A percentile compares a stretch with the other conserved stretches of the same genome.
Conservation (phyloP, 345 rosid genomes). For the Eucalyptus urophylla region DNA sequence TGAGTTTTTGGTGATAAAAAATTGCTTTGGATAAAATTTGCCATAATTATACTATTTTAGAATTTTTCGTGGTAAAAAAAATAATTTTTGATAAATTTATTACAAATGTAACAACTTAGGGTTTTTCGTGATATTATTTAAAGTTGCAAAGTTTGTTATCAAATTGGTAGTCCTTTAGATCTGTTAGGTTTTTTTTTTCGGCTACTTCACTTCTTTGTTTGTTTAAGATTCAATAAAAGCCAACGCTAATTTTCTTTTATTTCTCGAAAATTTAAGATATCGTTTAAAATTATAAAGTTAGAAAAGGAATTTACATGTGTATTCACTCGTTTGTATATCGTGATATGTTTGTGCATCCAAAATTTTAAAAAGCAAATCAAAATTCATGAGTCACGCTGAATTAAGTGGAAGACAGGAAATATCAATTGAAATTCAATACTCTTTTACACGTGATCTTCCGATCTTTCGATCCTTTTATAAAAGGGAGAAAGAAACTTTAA, state of each 20-base stretch:
- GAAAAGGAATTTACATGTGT: not conserved
- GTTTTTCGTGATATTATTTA: no score
- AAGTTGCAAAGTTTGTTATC: not conserved
- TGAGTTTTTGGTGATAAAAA: fast-evolving
- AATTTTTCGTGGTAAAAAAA: no score
- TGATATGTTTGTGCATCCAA: not conserved
- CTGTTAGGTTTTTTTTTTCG: not conserved
- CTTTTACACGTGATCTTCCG: not conserved
- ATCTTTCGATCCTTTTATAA: not conserved
- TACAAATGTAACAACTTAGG: no score
- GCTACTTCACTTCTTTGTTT: not conserved
- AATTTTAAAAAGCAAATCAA: not conserved
- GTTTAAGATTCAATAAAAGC: not conserved
- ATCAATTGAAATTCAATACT: not conserved
- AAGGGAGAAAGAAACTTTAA: not conserved
- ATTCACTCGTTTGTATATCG: not conserved
- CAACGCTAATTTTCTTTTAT: not conserved
- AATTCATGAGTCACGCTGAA: not conserved
- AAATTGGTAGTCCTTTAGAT: no score
- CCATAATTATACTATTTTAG: fast-evolving
- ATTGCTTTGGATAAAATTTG: no score
- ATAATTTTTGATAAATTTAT: no score
- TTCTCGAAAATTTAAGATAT: not conserved
- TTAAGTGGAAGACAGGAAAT: not conserved
- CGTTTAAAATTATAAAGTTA: not conserved